Conservation (phyloP, 768 basidiomycete genomes). For the Lactarius tabidus region DNA sequence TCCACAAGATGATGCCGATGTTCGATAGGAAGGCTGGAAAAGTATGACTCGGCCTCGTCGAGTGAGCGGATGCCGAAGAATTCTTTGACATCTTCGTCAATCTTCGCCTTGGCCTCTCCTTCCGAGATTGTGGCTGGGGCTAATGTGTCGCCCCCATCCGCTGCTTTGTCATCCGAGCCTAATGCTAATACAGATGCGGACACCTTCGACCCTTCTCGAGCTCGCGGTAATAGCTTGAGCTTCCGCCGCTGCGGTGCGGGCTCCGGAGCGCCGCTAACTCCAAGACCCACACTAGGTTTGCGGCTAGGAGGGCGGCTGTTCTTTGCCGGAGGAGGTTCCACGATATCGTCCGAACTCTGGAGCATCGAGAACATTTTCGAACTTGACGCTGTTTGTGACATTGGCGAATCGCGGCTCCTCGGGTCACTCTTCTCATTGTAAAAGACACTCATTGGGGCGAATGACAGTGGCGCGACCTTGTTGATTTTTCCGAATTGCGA, state of each 20-base stretch:
- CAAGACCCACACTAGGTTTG: constrained; percentile 50
- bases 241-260: constrained; percentile 56
- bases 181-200: constrained; percentile 47
- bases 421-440: constrained; percentile 63
- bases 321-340: constrained; percentile 47
- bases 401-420: constrained; percentile 58
- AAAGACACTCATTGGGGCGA: too few species aligned
- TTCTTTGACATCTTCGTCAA: constrained; percentile 80
- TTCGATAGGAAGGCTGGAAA: constrained; percentile 62
- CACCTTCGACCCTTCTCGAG: constrained; percentile 42
- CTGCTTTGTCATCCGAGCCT: constrained; percentile 46
- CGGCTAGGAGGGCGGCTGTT: constrained; percentile 48
- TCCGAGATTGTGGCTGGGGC: constrained; percentile 50
- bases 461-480: constrained; percentile 59
- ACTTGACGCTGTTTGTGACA: constrained; percentile 75
- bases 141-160: constrained; percentile 30
- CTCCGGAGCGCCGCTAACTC: constrained; percentile 43
- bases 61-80: constrained; percentile 81
- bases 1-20: constrained; percentile 67
- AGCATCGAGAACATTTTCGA: constrained; percentile 90
- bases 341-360: constrained; percentile 52
- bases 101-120: constrained; percentile 66
- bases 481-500: constrained; percentile 86
- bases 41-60: constrained; percentile 86
- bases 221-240: constrained; percentile 73